A percentile compares a stretch with the other conserved stretches of the same genome.
phyloP scores from a whole-genome alignment of 305 asterid genomes.

The Solanum hybrid region DNA sequence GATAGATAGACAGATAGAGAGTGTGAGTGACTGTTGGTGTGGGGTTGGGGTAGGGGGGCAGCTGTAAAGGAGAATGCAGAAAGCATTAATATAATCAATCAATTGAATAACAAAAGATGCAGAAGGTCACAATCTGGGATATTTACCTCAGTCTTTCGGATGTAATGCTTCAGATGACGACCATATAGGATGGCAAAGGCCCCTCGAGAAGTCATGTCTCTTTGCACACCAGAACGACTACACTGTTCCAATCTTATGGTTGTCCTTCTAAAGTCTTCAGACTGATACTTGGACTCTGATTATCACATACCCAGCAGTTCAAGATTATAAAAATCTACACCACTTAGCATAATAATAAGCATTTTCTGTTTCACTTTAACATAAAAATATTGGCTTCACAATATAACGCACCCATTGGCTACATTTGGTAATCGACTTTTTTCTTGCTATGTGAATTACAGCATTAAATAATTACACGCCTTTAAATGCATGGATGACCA shows the following conservation, averaged over 20 bases:
- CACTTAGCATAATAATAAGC: neutral
- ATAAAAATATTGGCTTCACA: neutral
- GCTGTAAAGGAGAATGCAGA: neutral
- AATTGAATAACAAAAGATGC: neutral
- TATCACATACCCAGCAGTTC: conserved; percentile 1
- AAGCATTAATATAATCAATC: neutral
- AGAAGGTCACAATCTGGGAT: conserved; percentile 15
- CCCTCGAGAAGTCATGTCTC: conserved; percentile 63
- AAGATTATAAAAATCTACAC: conserved; percentile 9
- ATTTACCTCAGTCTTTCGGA: conserved; percentile 70
- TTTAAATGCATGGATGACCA: neutral
- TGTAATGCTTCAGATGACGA: conserved; percentile 67
- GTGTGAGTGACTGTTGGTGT: neutral
- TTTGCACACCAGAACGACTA: conserved; percentile 53
- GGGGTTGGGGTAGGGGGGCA: neutral
- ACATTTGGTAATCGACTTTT: neutral
- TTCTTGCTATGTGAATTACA: neutral
- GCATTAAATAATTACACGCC: neutral
- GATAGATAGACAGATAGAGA: neutral
- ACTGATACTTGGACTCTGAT: conserved; percentile 60
- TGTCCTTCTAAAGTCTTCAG: conserved; percentile 68
- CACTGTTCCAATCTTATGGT: conserved; percentile 79
- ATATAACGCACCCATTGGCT: neutral
- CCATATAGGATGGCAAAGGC: conserved; percentile 87
- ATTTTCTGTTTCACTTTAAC: neutral